Base-by-base conservation (phyloP, 768 basidiomycete genomes). In the Phanerodontia chrysosporium region DNA sequence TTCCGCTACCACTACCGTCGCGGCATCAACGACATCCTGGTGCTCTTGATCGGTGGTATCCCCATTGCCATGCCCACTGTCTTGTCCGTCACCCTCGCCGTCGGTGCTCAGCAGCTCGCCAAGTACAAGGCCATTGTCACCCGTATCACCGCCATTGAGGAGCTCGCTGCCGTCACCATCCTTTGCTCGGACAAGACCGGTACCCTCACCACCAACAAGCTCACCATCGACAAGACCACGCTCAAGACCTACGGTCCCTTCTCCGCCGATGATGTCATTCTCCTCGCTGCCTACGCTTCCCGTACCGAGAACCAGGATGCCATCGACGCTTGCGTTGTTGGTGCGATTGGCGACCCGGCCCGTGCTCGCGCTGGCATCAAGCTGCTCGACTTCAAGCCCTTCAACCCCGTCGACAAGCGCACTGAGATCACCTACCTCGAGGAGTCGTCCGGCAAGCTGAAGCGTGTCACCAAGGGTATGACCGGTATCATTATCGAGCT, bases 41-140 rank as follows among this genome's bases (percentile, higher is more conserved):
- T 98, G 64, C 91, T 98, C 73, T 83, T 98, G 84, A 98, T 98
- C 76, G 96, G 96, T 81, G 96, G 96, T 80, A 98, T 98, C 71
- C 96, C 96, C 69, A 98, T 98, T 76, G 96, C 96, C 72, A 98
- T 98, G 96, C 96, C 96, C 65, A 98, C 96, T 61, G 95, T 98
- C 64, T 77, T 98, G 61, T 97, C 95, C 58, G 96, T 98, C 77
- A 98, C 96, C 22, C 92, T 98, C 70, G 96, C 96, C 55, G 95
- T 98, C 71, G 96, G 96, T 77, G 96, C 96, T 42, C 95, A 97
- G 76, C 95, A 97, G 76, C 87, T 98, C 65, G 95, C 96, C 68
- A 95, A 95, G 81, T 92, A 98, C 84, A 97, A 98, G 83, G 96
- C 96, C 64, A 98, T 97, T 65, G 96, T 98, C 74, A 98, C 96